Evolutionary conservation across 306 rosid species (phyloP).

Genomic region (Cicer judaicum): DNA sequence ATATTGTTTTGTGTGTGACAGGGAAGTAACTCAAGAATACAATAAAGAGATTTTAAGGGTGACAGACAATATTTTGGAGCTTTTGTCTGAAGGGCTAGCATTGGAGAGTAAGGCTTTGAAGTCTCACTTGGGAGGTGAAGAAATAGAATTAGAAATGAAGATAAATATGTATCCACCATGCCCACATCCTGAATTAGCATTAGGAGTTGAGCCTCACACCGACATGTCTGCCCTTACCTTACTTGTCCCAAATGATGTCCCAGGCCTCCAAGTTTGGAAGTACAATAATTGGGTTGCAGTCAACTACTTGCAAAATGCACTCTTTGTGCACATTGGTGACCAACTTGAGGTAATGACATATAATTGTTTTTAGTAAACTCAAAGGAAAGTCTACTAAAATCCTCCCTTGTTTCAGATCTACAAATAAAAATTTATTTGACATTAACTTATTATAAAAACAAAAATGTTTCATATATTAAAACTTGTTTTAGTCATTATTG

Average conservation of each 20-base stretch:
- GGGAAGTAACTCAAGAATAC: slow-evolving; percentile 64
- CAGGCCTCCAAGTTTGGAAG: slow-evolving; percentile 69
- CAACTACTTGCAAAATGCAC: slow-evolving; percentile 51
- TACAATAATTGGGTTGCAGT: slow-evolving; percentile 59
- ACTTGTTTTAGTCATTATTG: no score
- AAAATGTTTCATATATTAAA: no score
- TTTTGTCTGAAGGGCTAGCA: slow-evolving; percentile 63
- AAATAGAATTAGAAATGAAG: slow-evolving; percentile 68
- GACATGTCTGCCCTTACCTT: slow-evolving; percentile 75
- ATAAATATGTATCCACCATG: slow-evolving; percentile 81
- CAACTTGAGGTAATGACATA: slow-evolving; percentile 57
- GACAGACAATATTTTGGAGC: slow-evolving; percentile 49
- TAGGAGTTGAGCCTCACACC: slow-evolving; percentile 80
- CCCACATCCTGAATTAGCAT: slow-evolving; percentile 70
- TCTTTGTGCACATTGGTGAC: slow-evolving; percentile 68
- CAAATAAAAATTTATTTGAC: no score
- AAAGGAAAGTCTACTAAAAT: no score
- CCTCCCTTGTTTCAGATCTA: no score
- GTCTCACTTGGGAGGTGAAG: slow-evolving; percentile 52
- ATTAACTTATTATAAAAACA: no score
- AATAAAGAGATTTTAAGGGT: slow-evolving; percentile 54
- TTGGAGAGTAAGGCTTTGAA: slow-evolving; percentile 54
- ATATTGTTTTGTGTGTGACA: slow-evolving; percentile 4
- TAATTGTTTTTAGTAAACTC: no score
- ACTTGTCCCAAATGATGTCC: slow-evolving; percentile 63